Conservation (phyloP, 345 rosid genomes). For the Microthlaspi erraticum region DNA sequence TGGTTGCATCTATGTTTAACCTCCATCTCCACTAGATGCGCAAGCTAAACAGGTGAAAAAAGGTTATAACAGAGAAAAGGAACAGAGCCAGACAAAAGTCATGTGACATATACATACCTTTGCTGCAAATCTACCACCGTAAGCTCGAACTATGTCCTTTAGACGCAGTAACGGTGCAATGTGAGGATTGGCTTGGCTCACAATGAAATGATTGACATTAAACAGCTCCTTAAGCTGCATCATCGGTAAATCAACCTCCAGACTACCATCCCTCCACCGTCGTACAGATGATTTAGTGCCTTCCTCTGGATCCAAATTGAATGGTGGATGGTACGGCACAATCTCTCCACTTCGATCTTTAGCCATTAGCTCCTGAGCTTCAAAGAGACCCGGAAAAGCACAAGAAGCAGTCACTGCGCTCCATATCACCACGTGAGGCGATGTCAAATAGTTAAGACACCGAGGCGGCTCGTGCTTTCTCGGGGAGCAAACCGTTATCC, state of each 20-base stretch:
- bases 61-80: neutral
- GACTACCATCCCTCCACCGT: slow-evolving; percentile 98
- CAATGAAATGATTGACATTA: slow-evolving; percentile 97
- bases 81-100: slow-evolving; percentile 1
- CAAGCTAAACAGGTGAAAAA: slow-evolving; percentile 53
- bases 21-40: slow-evolving; percentile 95
- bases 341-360: slow-evolving; percentile 94
- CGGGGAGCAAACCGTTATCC: slow-evolving; percentile 95
- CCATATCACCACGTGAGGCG: slow-evolving; percentile 99
- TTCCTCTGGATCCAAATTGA: slow-evolving; percentile 80
- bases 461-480: slow-evolving; percentile 99
- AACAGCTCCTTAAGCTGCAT: slow-evolving; percentile 96
- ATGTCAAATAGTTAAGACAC: slow-evolving; percentile 95
- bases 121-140: slow-evolving; percentile 97
- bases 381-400: slow-evolving; percentile 97
- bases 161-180: slow-evolving; percentile 82
- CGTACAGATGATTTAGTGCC: slow-evolving; percentile 67
- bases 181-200: slow-evolving; percentile 99
- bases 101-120: slow-evolving; percentile 61
- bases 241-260: slow-evolving; percentile 98
- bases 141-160: slow-evolving; percentile 80
- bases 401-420: slow-evolving; percentile 98
- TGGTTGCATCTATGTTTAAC: slow-evolving; percentile 95
- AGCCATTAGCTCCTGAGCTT: slow-evolving; percentile 99
- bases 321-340: slow-evolving; percentile 96